Evolutionary conservation across 257 asterid genomes (phyloP), one percentile per base, ranked within the genome.

Genomic region (Penstemon newberryi): DNA sequence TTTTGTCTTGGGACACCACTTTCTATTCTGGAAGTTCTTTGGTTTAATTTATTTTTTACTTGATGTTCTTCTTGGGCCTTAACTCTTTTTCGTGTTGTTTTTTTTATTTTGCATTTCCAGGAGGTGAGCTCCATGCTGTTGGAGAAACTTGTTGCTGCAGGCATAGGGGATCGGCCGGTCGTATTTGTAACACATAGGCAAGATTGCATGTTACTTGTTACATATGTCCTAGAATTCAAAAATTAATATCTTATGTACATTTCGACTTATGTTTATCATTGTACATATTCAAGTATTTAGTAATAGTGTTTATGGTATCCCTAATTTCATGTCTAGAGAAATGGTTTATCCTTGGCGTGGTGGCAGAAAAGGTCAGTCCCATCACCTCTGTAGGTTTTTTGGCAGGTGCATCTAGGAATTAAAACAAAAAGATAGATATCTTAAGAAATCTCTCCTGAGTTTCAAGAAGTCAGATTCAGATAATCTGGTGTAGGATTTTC

Each of bases 111-210:
- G 5, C 52, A 19, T 70, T 54, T 62, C 40, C 87, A 94, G 99
- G 99, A 94, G 84, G 96, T 86, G 65, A 94, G 99, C 86, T 85
- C 97, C 63, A 91, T 89, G 96, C 82, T 94, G 73, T 80, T 94
- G 63, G 91, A 91, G 63, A 91, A 87, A 85, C 95, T 94, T 70
- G 78, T 86, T 69, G 84, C 86, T 74, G 97, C 97, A 49, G 99
- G 97, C 59, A 94, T 94, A 77, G 99, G 99, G 60, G 89, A 89
- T 74, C 90, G 97, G 13, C 99, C 97, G 0, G 97, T 94, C 66
- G 84, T 94, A 66, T 94, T 91, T 75, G 86, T 94, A 55, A 89
- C 99, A 18, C 97, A 94, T 79, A 94, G 99, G 99, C 79, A 61
- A 79, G 89, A 73, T 56, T 65, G n/a, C 60, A 49, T 62, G 19